phyloP scores from a whole-genome alignment of 345 rosid species.

The Anastatica hierochuntica region DNA sequence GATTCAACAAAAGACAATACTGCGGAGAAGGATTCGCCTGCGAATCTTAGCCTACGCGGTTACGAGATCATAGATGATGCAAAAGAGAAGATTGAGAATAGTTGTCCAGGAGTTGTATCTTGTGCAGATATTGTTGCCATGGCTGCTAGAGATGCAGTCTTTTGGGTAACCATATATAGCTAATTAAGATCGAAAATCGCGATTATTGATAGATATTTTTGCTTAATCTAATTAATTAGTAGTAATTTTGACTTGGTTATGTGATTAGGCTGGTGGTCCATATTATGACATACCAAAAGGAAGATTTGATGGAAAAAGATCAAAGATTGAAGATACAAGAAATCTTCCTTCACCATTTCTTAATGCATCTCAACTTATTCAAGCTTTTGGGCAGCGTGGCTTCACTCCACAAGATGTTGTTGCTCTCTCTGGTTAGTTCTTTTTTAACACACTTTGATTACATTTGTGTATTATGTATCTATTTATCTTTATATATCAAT shows the following conservation, averaged over 20 bases:
- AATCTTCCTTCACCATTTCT: conserved; percentile 62
- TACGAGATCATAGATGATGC: conserved; percentile 79
- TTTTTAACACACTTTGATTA: no score
- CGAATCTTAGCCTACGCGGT: conserved; percentile 73
- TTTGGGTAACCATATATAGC: no score
- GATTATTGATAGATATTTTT: no score
- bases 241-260: no score
- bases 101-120: conserved; percentile 89
- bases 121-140: conserved; percentile 93
- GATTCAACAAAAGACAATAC: conserved; percentile 80
- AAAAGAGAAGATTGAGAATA: conserved; percentile 49
- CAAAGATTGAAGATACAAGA: conserved; percentile 73
- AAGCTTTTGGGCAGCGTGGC: conserved; percentile 58
- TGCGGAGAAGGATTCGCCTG: conserved; percentile 93
- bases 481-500: no score
- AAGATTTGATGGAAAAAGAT: conserved; percentile 86
- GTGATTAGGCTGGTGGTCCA: conserved; percentile 68
- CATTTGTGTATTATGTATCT: no score
- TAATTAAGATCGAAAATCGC: no score
- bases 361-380: conserved; percentile 61
- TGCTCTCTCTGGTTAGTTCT: conserved; percentile 59
- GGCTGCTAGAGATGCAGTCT: conserved; percentile 78
- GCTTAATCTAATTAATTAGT: no score
- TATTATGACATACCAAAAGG: conserved; percentile 80
- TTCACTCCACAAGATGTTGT: conserved; percentile 74